Percentiles rank a stretch among this genome's conserved stretches.
These are phyloP conservation scores for Populus hybrid DNA, from an alignment of 441 rosid genomes.

Conservation along the genomic window DNA sequence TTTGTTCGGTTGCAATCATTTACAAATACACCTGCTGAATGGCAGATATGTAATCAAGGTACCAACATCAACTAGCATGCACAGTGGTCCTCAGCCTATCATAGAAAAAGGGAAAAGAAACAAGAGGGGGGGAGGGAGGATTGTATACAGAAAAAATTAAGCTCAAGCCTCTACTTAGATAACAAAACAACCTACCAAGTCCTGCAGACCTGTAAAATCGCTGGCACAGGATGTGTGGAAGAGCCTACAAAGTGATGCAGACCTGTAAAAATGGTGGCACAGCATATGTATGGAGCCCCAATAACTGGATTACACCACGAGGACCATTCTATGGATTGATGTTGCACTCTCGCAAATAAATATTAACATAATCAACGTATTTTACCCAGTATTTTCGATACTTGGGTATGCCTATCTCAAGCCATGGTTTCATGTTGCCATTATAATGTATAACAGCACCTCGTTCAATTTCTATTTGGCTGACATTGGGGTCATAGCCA, in stretches of 20 bases:
- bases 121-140: not conserved
- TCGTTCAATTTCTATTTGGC: slow-evolving; percentile 71
- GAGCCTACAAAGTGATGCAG: slow-evolving; percentile 18
- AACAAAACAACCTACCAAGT: slow-evolving; percentile 23
- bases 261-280: slow-evolving; percentile 28
- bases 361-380: slow-evolving; percentile 64
- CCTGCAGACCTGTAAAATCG: slow-evolving; percentile 31
- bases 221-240: slow-evolving; percentile 11
- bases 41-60: slow-evolving; percentile 14
- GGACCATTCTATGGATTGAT: slow-evolving; percentile 55
- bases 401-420: slow-evolving; percentile 86
- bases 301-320: not conserved
- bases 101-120: not conserved
- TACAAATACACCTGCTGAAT: slow-evolving; percentile 37
- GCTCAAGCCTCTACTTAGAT: slow-evolving; percentile 11
- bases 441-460: slow-evolving; percentile 91
- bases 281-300: slow-evolving; percentile 14
- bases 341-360: slow-evolving; percentile 82
- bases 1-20: slow-evolving; percentile 22
- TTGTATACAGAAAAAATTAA: slow-evolving; percentile 42
- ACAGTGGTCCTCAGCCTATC: slow-evolving; percentile 16
- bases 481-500: slow-evolving; percentile 85
- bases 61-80: slow-evolving; percentile 18
- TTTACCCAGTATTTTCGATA: slow-evolving; percentile 69
- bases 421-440: slow-evolving; percentile 98